These are phyloP conservation scores for Verbascum thapsus DNA, from an alignment of 257 asterid species.

Conservation along the genomic window DNA sequence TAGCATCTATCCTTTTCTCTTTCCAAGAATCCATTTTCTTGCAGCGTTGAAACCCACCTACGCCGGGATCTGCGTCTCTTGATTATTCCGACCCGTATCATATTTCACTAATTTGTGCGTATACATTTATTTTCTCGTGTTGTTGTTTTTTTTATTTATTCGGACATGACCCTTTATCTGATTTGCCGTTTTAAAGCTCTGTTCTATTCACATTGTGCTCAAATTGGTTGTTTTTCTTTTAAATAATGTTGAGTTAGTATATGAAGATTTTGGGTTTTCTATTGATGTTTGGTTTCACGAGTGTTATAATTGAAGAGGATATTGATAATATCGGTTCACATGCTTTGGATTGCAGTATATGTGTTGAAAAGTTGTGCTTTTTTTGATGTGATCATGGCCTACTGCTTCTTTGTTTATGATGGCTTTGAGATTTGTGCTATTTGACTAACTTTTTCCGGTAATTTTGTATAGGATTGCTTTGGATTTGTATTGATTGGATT, in stretches of 20 bases:
- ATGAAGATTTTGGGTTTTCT: conserved; percentile 24
- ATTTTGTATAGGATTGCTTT: conserved; percentile 48
- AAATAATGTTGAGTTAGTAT: conserved; percentile 23
- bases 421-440: conserved; percentile 26
- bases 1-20: conserved; percentile 26
- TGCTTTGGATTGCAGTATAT: conserved; percentile 14
- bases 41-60: conserved; percentile 40
- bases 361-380: background rate
- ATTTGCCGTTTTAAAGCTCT: conserved; percentile 28
- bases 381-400: conserved; percentile 26
- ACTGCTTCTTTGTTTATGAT: conserved; percentile 12
- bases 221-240: conserved; percentile 27
- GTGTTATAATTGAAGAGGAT: conserved; percentile 32
- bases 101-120: conserved; percentile 40
- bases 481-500: conserved; percentile 51
- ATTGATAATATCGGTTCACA: conserved; percentile 32
- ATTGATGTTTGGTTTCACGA: conserved; percentile 16
- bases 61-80: conserved; percentile 67
- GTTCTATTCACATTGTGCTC: conserved; percentile 42
- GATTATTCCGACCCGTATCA: conserved; percentile 39
- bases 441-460: background rate
- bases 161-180: conserved; percentile 20
- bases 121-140: background rate
- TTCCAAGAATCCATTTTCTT: conserved; percentile 36
- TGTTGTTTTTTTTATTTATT: conserved; percentile 2